Percentiles rank a stretch among this genome's conserved stretches.
phyloP scores from a whole-genome alignment of 2,329 filamentous ascomycete species.

The Dactylellina parvicollis region DNA sequence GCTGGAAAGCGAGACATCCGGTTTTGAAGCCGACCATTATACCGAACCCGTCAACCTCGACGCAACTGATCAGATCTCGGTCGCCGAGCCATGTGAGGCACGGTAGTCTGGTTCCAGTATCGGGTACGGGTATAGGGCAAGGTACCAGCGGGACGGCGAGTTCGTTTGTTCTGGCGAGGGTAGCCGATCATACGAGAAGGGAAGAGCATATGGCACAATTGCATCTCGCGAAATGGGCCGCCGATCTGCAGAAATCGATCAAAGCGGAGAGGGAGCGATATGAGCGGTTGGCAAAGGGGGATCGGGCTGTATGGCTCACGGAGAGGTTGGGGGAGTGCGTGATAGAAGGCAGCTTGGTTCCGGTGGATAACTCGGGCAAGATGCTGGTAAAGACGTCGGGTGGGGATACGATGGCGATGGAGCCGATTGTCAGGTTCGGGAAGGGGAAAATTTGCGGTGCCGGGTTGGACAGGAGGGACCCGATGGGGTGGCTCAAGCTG shows the following conservation, averaged over 20 bases:
- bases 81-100: slow-evolving; percentile 55
- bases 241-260: slow-evolving; percentile 79
- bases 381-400: slow-evolving; percentile 42
- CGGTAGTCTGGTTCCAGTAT: slow-evolving; percentile 33
- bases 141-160: slow-evolving; percentile 59
- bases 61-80: slow-evolving; percentile 59
- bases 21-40: slow-evolving; percentile 44
- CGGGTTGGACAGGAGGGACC: slow-evolving; percentile 41
- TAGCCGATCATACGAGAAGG: slow-evolving; percentile 69
- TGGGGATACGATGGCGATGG: slow-evolving; percentile 31
- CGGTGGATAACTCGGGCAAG: slow-evolving; percentile 62
- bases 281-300: slow-evolving; percentile 70
- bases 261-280: slow-evolving; percentile 77
- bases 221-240: slow-evolving; percentile 82
- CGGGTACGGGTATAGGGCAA: slow-evolving; percentile 33
- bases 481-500: slow-evolving; percentile 43
- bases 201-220: slow-evolving; percentile 73
- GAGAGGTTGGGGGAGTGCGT: slow-evolving; percentile 74
- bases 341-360: slow-evolving; percentile 71
- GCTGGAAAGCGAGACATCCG: slow-evolving; percentile 66
- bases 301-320: slow-evolving; percentile 75
- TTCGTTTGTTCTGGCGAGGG: slow-evolving; percentile 70
- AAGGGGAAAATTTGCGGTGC: slow-evolving; percentile 23
- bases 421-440: slow-evolving; percentile 39
- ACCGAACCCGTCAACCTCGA: slow-evolving; percentile 43